Evolutionary conservation across 805 yeast species (phyloP), one percentile per base, ranked within the genome.

Genomic region (Osmozyma mogii): DNA sequence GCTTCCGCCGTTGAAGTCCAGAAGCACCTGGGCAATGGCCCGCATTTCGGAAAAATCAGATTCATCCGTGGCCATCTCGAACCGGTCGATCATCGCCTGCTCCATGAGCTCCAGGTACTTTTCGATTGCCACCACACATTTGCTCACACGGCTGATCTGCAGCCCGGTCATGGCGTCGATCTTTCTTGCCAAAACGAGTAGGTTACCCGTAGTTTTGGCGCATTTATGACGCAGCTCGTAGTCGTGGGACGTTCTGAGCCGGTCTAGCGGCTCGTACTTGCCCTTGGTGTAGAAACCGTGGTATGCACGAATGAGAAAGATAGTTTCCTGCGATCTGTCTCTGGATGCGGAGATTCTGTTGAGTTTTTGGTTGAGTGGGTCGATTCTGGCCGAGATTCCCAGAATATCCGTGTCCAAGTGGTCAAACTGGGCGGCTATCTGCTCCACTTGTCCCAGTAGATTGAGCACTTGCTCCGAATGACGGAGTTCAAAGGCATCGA

Each of bases 1-100:
- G 8, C 72, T 67, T 9, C 96, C 96, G 12, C 85, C 89, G 48
- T 89, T 88, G 60, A 78, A 89, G 37, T 77, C 83, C 30, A 76
- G 71, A 28, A 88, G 62, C 11, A 87, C 72, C 29, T 73, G 74
- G 0, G 96, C 84, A 15, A 78, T 70, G 33, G 78, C 85, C 44
- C 72, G 76, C 80, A 92, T 77, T 31, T 72, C 72, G n/a, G 64
- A 61, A 42, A 75, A 70, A 42, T 84, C 79, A 36, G 75, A 77
- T 15, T 70, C 72, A 34, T 75, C 72, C 42, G 82, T 83, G n/a
- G 85, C 84, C 15, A 69, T 63, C 43, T 78, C 81, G 43, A 89
- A 89, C 32, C 72, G 71, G 23, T 71, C 72, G 29, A 89, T 58
- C 31, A 88, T 58, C 17, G 72, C 70, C 29, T 69, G 68, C 50